These are phyloP conservation scores for Ophiorrhiza pumila DNA, from an alignment of 257 asterid genomes.

Conservation along the genomic window DNA sequence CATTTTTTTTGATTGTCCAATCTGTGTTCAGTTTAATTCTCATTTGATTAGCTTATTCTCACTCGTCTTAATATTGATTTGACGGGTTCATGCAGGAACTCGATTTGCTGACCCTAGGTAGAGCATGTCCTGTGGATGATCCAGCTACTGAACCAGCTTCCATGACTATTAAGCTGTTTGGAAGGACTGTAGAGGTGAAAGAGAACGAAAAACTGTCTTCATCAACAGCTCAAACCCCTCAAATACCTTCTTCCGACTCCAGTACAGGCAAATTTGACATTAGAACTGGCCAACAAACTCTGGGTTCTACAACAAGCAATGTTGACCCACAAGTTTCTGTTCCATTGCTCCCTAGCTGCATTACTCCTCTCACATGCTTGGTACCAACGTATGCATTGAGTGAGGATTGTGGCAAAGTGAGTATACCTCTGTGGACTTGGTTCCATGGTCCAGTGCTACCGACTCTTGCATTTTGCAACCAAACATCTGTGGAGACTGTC, in stretches of 20 bases:
- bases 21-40: not conserved
- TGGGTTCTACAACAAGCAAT: slow-evolving; percentile 18
- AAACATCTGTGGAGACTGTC: slow-evolving; percentile 14
- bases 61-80: slow-evolving; percentile 5
- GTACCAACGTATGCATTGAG: slow-evolving; percentile 27
- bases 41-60: slow-evolving; percentile 3
- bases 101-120: slow-evolving; percentile 42
- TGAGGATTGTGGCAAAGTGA: slow-evolving; percentile 25
- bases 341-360: slow-evolving; percentile 29
- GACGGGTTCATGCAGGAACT: slow-evolving; percentile 39
- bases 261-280: slow-evolving; percentile 19
- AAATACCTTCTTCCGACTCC: slow-evolving; percentile 17
- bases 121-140: slow-evolving; percentile 36
- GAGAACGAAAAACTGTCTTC: slow-evolving; percentile 33
- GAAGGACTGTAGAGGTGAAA: slow-evolving; percentile 52
- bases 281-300: slow-evolving; percentile 16
- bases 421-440: slow-evolving; percentile 48
- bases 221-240: slow-evolving; percentile 21
- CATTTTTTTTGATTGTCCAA: not conserved
- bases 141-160: slow-evolving; percentile 27
- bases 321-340: slow-evolving; percentile 30
- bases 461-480: slow-evolving; percentile 27
- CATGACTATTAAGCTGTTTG: slow-evolving; percentile 62
- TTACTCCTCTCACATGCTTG: slow-evolving; percentile 24
- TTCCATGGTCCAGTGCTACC: slow-evolving; percentile 35